These are phyloP conservation scores for Rhodosporidiobolus odoratus DNA, from an alignment of 768 basidiomycete species.

Conservation along the genomic window DNA sequence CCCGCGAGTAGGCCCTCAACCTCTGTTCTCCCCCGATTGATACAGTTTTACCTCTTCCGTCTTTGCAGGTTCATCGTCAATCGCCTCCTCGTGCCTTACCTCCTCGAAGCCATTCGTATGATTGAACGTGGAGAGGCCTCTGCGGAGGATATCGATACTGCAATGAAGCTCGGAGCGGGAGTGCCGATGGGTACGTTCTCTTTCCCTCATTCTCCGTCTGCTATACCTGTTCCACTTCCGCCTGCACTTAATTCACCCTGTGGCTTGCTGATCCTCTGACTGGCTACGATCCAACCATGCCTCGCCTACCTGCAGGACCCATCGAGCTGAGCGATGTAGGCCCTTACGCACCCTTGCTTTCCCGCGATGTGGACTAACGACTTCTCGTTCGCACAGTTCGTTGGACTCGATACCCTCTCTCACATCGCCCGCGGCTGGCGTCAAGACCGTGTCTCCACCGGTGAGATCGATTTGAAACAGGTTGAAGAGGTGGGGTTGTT, in stretches of 20 bases:
- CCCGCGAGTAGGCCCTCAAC: too few species aligned
- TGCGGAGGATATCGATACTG: slow-evolving; percentile 49
- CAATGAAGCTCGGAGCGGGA: slow-evolving; percentile 52
- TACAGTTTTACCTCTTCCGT: too few species aligned
- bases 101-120: slow-evolving; percentile 51
- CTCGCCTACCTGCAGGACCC: slow-evolving; percentile 49
- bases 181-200: slow-evolving; percentile 19
- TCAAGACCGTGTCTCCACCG: slow-evolving; percentile 45
- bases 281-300: too few species aligned
- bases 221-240: not conserved
- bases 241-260: not conserved
- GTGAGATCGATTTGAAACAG: slow-evolving; percentile 44
- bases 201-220: not conserved
- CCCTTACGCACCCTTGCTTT: too few species aligned
- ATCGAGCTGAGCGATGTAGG: slow-evolving; percentile 40
- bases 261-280: too few species aligned
- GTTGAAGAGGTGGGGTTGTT: slow-evolving; percentile 46
- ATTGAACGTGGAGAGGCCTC: slow-evolving; percentile 51
- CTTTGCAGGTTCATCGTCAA: slow-evolving; percentile 50
- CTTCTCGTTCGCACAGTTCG: slow-evolving; percentile 48
- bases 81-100: slow-evolving; percentile 49
- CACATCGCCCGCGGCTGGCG: slow-evolving; percentile 50
- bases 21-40: not conserved
- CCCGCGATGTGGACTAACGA: too few species aligned
- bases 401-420: slow-evolving; percentile 47